Conservation (phyloP, 2,329 filamentous ascomycete species). For the Sporothrix sp. region DNA sequence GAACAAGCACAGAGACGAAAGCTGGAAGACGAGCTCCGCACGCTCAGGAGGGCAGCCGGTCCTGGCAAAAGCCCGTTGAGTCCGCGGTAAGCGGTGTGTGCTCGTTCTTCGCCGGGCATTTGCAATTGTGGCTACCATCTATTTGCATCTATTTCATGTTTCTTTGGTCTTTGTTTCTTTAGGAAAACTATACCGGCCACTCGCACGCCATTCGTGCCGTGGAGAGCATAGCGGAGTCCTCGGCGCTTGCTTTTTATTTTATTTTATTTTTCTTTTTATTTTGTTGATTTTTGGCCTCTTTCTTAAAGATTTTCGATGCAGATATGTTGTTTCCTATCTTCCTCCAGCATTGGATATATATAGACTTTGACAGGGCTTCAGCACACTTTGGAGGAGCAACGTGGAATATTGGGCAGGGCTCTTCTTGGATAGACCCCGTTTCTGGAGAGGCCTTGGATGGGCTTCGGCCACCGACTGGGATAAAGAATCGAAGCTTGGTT, state of each 20-base stretch:
- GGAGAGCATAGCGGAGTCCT: conserved; percentile 10
- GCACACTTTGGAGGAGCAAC: background rate
- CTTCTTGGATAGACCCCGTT: background rate
- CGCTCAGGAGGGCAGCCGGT: conserved; percentile 33
- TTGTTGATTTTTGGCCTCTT: background rate
- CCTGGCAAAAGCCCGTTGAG: conserved; percentile 35
- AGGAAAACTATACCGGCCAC: too few relatives aligned
- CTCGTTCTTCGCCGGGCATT: too few relatives aligned
- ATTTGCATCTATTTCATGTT: background rate
- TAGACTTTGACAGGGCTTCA: background rate
- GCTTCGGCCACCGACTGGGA: too few relatives aligned
- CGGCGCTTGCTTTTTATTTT: background rate
- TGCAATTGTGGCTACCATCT: background rate
- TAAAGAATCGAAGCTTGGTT: too few relatives aligned
- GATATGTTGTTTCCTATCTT: background rate
- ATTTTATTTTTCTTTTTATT: background rate
- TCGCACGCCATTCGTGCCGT: background rate
- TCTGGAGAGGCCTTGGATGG: background rate
- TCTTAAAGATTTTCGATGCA: background rate
- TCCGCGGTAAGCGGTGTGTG: conserved; percentile 23
- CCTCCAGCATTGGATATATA: background rate
- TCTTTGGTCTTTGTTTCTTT: background rate
- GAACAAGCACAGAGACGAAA: conserved; percentile 39
- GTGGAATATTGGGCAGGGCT: background rate
- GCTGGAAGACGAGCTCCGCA: conserved; percentile 41